phyloP scores from a whole-genome alignment of 768 basidiomycete species.

The Auriscalpium microsporum region DNA sequence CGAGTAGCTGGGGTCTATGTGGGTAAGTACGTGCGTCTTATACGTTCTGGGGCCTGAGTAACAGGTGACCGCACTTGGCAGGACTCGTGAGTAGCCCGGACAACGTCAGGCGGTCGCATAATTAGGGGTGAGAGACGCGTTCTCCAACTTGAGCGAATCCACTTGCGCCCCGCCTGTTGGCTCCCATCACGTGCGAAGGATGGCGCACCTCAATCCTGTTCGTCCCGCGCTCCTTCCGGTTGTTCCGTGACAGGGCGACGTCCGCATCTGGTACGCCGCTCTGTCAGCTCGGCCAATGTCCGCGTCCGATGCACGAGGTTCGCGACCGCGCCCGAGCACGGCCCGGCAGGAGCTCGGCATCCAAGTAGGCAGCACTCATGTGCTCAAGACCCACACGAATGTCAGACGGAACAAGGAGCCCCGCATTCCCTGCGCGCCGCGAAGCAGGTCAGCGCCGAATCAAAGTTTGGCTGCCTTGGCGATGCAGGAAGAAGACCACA shows the following conservation, averaged over 20 bases:
- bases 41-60: neutral
- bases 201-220: neutral
- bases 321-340: no score
- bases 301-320: no score
- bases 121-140: neutral
- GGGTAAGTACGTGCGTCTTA: neutral
- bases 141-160: neutral
- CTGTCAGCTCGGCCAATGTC: no score
- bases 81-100: neutral
- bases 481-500: no score
- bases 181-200: neutral
- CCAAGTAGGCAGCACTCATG: no score
- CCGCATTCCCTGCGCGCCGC: no score
- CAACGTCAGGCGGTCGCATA: neutral
- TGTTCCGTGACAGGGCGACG: neutral
- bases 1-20: neutral
- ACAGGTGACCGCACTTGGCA: neutral
- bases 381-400: no score
- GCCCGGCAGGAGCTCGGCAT: no score
- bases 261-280: neutral
- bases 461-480: no score
- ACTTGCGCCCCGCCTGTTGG: neutral
- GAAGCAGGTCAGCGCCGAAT: no score
- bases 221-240: neutral
- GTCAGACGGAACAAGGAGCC: no score